These are phyloP conservation scores for Aspergillus spinulosporus DNA, from an alignment of 2,329 filamentous ascomycete species.

Conservation along the genomic window DNA sequence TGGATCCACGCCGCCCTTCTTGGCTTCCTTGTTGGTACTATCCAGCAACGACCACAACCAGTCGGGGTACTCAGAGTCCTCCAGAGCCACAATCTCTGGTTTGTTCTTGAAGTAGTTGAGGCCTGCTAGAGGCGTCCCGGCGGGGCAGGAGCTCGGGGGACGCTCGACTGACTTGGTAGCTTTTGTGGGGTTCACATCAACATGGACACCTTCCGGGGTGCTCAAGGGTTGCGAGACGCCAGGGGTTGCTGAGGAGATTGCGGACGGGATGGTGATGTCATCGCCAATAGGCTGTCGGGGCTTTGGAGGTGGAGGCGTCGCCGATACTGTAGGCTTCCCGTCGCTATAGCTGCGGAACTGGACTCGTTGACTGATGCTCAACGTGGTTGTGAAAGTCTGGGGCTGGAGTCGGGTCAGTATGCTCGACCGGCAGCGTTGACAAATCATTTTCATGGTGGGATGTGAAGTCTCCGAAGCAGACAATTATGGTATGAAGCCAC, in stretches of 20 bases:
- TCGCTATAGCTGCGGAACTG: slow-evolving; percentile 39
- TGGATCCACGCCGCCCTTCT: slow-evolving; percentile 41
- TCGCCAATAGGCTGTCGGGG: slow-evolving; percentile 35
- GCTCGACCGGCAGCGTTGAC: slow-evolving; percentile 42
- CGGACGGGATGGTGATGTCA: slow-evolving; percentile 37
- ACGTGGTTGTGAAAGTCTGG: slow-evolving; percentile 30
- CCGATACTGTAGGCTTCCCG: slow-evolving; percentile 30
- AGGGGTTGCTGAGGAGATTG: slow-evolving; percentile 42
- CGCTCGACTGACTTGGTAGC: slow-evolving; percentile 31
- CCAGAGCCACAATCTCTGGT: slow-evolving; percentile 45
- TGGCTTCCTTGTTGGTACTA: slow-evolving; percentile 35
- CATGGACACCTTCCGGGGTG: slow-evolving; percentile 36
- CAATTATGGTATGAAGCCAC: background rate
- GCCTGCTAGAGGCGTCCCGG: slow-evolving; percentile 43
- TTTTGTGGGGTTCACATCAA: slow-evolving; percentile 28
- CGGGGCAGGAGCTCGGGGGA: slow-evolving; percentile 40
- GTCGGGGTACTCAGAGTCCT: slow-evolving; percentile 51
- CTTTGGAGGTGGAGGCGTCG: slow-evolving; percentile 32
- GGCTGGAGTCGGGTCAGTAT: slow-evolving; percentile 42
- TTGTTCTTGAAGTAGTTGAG: slow-evolving; percentile 52
- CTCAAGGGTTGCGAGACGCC: slow-evolving; percentile 45
- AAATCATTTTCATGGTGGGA: slow-evolving; percentile 36
- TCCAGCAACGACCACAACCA: slow-evolving; percentile 50
- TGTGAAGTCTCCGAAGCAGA: background rate
- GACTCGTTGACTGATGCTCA: slow-evolving; percentile 29